These are phyloP conservation scores for Diplodia mutila DNA, from an alignment of 2,329 filamentous ascomycete species.

Conservation along the genomic window DNA sequence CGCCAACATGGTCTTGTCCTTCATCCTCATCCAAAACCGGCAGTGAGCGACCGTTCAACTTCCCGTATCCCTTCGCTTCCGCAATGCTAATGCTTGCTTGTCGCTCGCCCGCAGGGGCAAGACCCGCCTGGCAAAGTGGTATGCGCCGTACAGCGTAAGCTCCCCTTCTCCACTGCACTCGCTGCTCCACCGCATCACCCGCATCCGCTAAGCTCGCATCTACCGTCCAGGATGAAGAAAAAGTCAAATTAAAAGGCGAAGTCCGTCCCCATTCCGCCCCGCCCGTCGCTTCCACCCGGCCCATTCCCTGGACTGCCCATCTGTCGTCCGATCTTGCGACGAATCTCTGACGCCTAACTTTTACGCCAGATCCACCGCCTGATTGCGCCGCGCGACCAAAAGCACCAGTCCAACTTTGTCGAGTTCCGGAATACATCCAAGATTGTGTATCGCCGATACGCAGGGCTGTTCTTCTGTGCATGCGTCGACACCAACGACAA, in stretches of 20 bases:
- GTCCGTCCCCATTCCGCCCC: slow-evolving; percentile 50
- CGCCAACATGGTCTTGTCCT: slow-evolving; percentile 70
- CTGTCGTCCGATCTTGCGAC: not conserved
- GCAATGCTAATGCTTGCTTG: slow-evolving; percentile 8
- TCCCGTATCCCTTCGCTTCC: not conserved
- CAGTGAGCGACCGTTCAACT: slow-evolving; percentile 60
- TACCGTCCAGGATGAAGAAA: slow-evolving; percentile 77
- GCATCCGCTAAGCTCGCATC: slow-evolving; percentile 1
- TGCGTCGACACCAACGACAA: slow-evolving; percentile 99
- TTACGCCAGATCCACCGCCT: slow-evolving; percentile 85
- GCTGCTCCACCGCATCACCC: not conserved
- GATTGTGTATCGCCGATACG: slow-evolving; percentile 96
- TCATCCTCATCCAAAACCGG: slow-evolving; percentile 87
- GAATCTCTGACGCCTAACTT: not conserved
- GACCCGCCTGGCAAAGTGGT: slow-evolving; percentile 98
- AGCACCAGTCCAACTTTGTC: slow-evolving; percentile 99
- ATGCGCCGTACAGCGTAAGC: slow-evolving; percentile 84
- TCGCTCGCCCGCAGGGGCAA: slow-evolving; percentile 71
- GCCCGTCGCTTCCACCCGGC: not conserved
- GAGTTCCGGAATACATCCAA: slow-evolving; percentile 87
- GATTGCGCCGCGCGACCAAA: slow-evolving; percentile 95
- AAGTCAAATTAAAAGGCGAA: slow-evolving; percentile 98
- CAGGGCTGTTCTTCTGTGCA: slow-evolving; percentile 97
- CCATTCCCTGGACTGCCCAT: not conserved
- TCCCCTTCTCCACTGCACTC: not conserved